Evolutionary conservation across 208 protist genomes (phyloP).

Genomic region (Wallacemonas sp.): DNA sequence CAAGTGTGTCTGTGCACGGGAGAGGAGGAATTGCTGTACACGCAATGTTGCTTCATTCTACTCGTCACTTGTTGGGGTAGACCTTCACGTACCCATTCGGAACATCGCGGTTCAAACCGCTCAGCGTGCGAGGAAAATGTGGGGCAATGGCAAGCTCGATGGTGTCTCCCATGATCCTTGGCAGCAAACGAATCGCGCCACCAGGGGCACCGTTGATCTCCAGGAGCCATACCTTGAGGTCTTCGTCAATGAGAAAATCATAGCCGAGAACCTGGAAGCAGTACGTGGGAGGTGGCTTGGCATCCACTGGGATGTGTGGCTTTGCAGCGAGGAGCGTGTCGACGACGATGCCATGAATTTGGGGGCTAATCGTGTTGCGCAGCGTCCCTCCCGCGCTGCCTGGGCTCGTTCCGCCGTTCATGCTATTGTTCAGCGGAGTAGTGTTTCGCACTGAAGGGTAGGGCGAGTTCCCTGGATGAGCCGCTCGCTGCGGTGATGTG

Average conservation of each 20-base stretch:
- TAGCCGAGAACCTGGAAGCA: constrained; percentile 78
- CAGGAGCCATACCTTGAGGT: constrained; percentile 64
- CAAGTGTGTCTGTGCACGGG: too few relatives aligned
- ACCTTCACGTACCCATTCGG: constrained; percentile 64
- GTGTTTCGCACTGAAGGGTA: constrained; percentile 16
- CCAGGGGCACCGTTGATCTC: constrained; percentile 73
- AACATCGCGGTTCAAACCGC: constrained; percentile 20
- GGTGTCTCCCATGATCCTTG: constrained; percentile 64
- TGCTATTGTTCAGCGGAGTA: not conserved
- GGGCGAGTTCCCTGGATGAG: constrained; percentile 7
- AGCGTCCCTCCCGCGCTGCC: constrained; percentile 32
- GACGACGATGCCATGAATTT: constrained; percentile 72
- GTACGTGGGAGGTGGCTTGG: constrained; percentile 33
- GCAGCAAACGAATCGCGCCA: constrained; percentile 54
- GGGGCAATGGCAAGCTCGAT: constrained; percentile 72
- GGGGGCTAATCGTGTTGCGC: constrained; percentile 61
- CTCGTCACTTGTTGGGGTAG: constrained; percentile 29
- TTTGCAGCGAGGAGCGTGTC: constrained; percentile 61
- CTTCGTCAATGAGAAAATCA: constrained; percentile 73
- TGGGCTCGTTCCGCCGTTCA: constrained; percentile 2
- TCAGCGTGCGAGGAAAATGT: constrained; percentile 52
- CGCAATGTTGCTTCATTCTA: too few relatives aligned
- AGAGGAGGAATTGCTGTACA: too few relatives aligned
- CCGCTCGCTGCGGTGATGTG: constrained; percentile 5
- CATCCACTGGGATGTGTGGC: constrained; percentile 43